Conservation (phyloP, 306 rosid species). For the Acacia acuminata region DNA sequence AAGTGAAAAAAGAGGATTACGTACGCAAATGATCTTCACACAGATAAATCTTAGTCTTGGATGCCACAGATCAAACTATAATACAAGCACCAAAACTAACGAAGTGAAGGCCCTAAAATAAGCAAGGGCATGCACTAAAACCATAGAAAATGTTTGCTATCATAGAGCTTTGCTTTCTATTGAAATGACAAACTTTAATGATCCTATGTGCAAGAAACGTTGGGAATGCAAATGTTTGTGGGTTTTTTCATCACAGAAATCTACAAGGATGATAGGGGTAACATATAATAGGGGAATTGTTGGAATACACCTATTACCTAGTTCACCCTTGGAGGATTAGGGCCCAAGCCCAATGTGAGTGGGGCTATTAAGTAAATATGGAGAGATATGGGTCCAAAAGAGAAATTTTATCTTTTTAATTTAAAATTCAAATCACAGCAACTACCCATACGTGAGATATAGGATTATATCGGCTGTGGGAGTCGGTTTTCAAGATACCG, state of each 20-base stretch:
- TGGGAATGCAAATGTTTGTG: neutral
- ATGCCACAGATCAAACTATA: slow-evolving; percentile 18
- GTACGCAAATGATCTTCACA: slow-evolving; percentile 10
- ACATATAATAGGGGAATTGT: neutral
- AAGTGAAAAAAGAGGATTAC: slow-evolving; percentile 11
- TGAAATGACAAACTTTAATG: neutral
- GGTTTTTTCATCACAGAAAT: slow-evolving; percentile 7
- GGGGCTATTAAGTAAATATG: no score
- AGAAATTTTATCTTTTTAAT: no score
- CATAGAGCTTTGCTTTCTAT: neutral
- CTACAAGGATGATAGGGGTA: slow-evolving; percentile 3
- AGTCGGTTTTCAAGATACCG: no score
- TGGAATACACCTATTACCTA: no score
- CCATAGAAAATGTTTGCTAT: neutral
- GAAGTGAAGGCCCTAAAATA: neutral
- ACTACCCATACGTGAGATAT: no score
- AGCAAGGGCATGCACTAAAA: slow-evolving; percentile 5
- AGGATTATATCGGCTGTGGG: no score
- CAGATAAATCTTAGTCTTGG: neutral
- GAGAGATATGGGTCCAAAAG: no score
- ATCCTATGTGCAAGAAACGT: neutral
- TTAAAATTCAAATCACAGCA: no score
- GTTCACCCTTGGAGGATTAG: no score
- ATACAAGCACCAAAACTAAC: slow-evolving; percentile 8
- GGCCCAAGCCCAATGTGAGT: no score